Conservation (phyloP, 2,329 filamentous ascomycete genomes). For the Anisogramma anomala region DNA sequence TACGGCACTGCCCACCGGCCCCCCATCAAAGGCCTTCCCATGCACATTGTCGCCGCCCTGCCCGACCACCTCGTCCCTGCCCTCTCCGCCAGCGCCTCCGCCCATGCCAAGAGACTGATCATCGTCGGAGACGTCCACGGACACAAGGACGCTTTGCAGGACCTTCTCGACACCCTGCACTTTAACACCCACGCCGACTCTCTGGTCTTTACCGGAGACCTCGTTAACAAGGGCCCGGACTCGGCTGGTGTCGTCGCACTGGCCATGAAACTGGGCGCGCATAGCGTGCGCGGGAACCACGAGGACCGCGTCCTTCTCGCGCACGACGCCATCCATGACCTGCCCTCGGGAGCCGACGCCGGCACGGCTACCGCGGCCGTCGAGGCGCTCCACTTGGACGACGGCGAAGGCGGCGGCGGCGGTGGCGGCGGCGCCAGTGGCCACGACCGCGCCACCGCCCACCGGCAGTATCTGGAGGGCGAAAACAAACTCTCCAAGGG, state of each 20-base stretch:
- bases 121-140: conserved; percentile 91
- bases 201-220: conserved; percentile 64
- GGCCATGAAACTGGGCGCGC: conserved; percentile 61
- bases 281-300: conserved; percentile 81
- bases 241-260: conserved; percentile 66
- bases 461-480: conserved; percentile 15
- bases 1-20: conserved; percentile 31
- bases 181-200: conserved; percentile 57
- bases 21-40: conserved; percentile 21
- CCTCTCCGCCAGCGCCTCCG: conserved; percentile 16
- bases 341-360: no score
- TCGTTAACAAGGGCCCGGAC: conserved; percentile 80
- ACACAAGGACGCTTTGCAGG: conserved; percentile 55
- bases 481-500: conserved; percentile 21
- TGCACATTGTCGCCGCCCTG: conserved; percentile 21
- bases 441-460: conserved; percentile 11
- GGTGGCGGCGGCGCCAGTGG: no score
- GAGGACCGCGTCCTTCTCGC: conserved; percentile 75
- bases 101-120: conserved; percentile 47
- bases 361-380: conserved; percentile 4
- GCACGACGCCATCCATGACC: conserved; percentile 29
- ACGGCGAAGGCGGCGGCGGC: conserved; percentile 13
- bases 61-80: conserved; percentile 20
- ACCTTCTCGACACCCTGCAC: conserved; percentile 53
- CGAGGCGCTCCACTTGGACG: conserved; percentile 17